Base-by-base conservation (phyloP, 345 rosid genomes). In the Euphorbia lathyris region DNA sequence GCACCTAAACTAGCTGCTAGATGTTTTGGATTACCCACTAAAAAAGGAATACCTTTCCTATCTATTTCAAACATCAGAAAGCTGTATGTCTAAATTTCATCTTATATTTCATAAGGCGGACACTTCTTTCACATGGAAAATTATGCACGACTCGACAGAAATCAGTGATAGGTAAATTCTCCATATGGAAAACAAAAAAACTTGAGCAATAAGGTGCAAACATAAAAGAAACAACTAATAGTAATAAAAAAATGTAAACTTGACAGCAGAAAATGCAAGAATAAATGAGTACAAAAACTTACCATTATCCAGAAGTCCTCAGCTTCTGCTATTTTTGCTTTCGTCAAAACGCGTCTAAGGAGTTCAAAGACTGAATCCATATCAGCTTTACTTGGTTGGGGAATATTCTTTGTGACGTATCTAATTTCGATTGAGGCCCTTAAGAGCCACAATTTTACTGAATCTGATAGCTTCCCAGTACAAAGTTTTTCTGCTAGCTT, bases 221-320 rank as follows among this genome's bases (percentile, higher is more conserved):
- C 45, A 17, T 40, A 42, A 45, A 13, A 45, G 56, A 65, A 47
- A 7, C 3, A 20, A 16, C n/a, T n/a, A n/a, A n/a, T 23, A 45
- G n/a, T 25, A 45, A 13, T 25, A 16, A 45, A 0, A 22, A 12
- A 47, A 65, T 65, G 34, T 20, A 36, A 67, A 23, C 64, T 26
- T n/a, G 17, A 29, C 13, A 53, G 47, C 56, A 40, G 29, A 53
- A 71, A 22, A 5, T 43, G 26, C n/a, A 65, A 30, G n/a, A 65
- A 5, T 71, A 23, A 16, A 58, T 20, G 34, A 58, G 42, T 7
- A 58, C 19, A n/a, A 66, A 58, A 34, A 72, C 83, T 61, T 86
- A 92, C 99, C 97, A 84, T 78, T 29, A 75, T 70, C 99, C 99
- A 95, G 81, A 92, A 77, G 80, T 84, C 81, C 79, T 86, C 93